These are phyloP conservation scores for Lentinula raphanica DNA, from an alignment of 768 basidiomycete genomes.

Conservation along the genomic window DNA sequence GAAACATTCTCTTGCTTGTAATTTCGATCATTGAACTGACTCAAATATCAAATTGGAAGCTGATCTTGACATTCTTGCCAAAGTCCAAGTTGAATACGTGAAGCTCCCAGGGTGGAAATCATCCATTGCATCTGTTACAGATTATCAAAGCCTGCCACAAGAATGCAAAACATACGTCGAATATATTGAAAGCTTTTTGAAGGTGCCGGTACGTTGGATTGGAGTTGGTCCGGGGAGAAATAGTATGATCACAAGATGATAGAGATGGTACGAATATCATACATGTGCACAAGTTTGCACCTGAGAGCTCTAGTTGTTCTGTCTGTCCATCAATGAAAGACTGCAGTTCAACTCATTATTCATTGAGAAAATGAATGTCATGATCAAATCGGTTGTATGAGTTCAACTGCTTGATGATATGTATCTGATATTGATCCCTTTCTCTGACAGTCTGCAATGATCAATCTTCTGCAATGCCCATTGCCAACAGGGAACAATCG, in stretches of 20 bases:
- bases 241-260: constrained; percentile 50
- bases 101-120: constrained; percentile 90
- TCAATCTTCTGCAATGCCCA: no score
- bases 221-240: constrained; percentile 88
- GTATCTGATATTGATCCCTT: no score
- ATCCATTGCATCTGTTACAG: constrained; percentile 57
- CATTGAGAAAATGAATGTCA: no score
- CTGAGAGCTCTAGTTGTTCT: no score
- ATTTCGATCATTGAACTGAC: neutral
- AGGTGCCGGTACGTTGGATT: constrained; percentile 82
- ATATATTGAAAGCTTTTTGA: constrained; percentile 76
- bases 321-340: no score
- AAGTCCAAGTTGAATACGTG: constrained; percentile 81
- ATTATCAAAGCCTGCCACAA: constrained; percentile 73
- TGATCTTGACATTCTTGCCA: constrained; percentile 74
- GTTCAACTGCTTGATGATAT: no score
- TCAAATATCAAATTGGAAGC: constrained; percentile 37
- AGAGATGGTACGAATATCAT: no score
- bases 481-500: no score
- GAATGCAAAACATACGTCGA: constrained; percentile 83
- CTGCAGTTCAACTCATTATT: no score
- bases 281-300: no score
- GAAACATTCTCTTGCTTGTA: constrained; percentile 18
- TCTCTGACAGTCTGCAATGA: no score
- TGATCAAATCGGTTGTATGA: no score